Evolutionary conservation across 1,284 basidiomycete species (phyloP), one percentile per base, ranked within the genome.

Genomic region (Austropuccinia psidii): DNA sequence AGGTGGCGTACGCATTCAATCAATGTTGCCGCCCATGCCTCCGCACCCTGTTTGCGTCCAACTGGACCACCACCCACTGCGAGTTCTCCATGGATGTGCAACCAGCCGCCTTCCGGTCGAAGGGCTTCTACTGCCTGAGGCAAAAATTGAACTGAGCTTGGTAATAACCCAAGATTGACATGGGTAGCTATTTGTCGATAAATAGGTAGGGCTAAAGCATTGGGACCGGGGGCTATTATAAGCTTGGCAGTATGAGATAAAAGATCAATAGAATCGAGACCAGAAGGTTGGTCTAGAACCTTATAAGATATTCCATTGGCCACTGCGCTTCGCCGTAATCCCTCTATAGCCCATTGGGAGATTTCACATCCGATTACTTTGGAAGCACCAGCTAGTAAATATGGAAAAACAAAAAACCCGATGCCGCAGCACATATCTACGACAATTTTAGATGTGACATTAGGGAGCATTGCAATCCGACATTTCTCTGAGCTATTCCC

Each of bases 371-470:
- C 55, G 21, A 70, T 29, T 8, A 70, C 68, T 19, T 50, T 21
- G 33, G 50, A 33, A 15, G 68, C 68, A 4, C 68, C 68, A 7
- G 68, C 68, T 8, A 60, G 2, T 41, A 70, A 45, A 49, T 70
- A 70, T 0, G 39, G 39, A 45, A 70, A 70, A 2, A 37, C 33
- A 33, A 70, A 70, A 31, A 70, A 70, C 11, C 68, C 68, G 17
- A 70, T 70, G 4, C 68, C 68, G 21, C 68, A 70, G 43, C 50
- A 70, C 45, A 70, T 43, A 47, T 70, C 68, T 4, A 70, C 68
- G 4, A 70, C 68, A 8, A 61, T 55, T 35, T 41, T 17, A 47
- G 35, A 35, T 1, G 43, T 39, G 1, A 70, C 68, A 39, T 58
- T 70, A 11, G 3, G 13, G 1, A 70, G 35, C 2, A 21, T 45